phyloP scores from a whole-genome alignment of 805 yeast genomes.

The Metschnikowia baotianmanensis region DNA sequence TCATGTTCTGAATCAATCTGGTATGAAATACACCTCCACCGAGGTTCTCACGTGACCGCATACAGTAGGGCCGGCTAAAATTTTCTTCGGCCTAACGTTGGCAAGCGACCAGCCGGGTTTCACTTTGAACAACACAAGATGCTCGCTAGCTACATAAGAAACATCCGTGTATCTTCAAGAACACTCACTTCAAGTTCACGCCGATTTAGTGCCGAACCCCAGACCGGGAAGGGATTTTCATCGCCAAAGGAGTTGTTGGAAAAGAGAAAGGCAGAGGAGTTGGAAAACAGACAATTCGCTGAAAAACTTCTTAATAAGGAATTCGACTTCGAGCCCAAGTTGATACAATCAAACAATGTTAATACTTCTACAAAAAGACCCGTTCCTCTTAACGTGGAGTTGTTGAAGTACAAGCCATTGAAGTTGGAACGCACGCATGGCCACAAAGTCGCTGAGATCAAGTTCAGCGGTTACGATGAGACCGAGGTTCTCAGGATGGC shows the following conservation, averaged over 20 bases:
- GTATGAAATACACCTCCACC: no score
- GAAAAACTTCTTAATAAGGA: constrained; percentile 27
- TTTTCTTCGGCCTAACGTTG: background rate
- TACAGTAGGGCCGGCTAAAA: constrained; percentile 8
- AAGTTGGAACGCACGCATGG: constrained; percentile 66
- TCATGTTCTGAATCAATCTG: no score
- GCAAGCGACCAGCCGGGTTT: background rate
- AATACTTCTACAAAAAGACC: constrained; percentile 44
- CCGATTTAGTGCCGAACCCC: background rate
- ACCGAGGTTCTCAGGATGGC: constrained; percentile 70
- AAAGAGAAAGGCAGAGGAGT: constrained; percentile 24
- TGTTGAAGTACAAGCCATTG: constrained; percentile 78
- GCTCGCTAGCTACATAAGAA: constrained; percentile 9
- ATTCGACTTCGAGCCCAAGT: constrained; percentile 32
- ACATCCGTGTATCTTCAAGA: constrained; percentile 7
- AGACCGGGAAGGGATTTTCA: constrained; percentile 16
- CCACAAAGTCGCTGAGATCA: constrained; percentile 73
- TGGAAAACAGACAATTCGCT: constrained; percentile 28
- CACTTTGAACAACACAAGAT: background rate
- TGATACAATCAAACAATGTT: constrained; percentile 20
- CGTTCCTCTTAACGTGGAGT: constrained; percentile 79
- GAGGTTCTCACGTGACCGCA: constrained; percentile 5
- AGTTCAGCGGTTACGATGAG: constrained; percentile 67
- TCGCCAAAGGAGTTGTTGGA: constrained; percentile 35
- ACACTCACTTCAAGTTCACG: constrained; percentile 8